These are phyloP conservation scores for Cryptosporidium meleagridis DNA, from an alignment of 169 alveolate genomes.

Conservation along the genomic window DNA sequence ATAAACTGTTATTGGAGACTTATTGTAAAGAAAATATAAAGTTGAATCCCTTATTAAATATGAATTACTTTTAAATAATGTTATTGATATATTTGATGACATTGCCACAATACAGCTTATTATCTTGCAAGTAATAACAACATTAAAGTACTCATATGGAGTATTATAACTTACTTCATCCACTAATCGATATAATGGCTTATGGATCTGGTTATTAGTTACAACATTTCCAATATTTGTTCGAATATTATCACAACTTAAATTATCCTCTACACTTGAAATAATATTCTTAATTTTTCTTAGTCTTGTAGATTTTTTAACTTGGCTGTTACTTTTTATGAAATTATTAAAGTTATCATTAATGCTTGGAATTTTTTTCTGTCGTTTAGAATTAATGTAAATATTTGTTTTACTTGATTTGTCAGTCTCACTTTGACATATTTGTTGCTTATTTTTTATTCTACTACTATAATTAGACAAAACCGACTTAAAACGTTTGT, in stretches of 20 bases:
- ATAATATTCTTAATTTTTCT: conserved; percentile 23
- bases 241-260: conserved; percentile 53
- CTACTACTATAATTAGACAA: neutral
- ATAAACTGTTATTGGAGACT: conserved; percentile 40
- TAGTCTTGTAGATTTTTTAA: neutral
- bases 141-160: conserved; percentile 47
- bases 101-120: conserved; percentile 40
- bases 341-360: neutral
- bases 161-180: conserved; percentile 65
- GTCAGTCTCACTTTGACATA: neutral
- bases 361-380: neutral
- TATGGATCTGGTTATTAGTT: conserved; percentile 41
- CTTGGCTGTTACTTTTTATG: neutral
- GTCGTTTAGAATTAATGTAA: neutral
- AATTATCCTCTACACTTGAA: conserved; percentile 24
- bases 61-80: conserved; percentile 44
- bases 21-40: conserved; percentile 44
- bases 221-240: conserved; percentile 45
- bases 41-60: conserved; percentile 59
- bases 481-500: neutral
- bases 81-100: conserved; percentile 56
- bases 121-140: conserved; percentile 39
- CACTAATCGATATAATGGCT: conserved; percentile 38
- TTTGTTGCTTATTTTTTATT: neutral
- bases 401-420: neutral